These are phyloP conservation scores for Xylariaceae sp. DNA, from an alignment of 2,329 filamentous ascomycete genomes.

Conservation along the genomic window DNA sequence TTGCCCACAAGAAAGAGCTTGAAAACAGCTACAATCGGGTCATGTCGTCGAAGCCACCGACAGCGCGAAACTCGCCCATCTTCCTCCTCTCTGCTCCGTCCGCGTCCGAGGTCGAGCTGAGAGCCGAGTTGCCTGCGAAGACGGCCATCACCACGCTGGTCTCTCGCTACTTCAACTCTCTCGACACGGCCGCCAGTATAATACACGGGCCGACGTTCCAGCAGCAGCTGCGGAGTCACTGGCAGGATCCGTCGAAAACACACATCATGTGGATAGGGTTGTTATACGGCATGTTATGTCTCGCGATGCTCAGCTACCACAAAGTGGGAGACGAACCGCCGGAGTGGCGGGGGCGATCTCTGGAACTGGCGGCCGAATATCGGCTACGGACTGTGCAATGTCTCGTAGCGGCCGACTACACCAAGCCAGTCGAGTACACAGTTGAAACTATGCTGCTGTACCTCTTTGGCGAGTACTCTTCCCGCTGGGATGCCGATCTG, in stretches of 20 bases:
- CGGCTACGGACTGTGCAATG: slow-evolving; percentile 72
- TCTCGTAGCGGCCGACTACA: slow-evolving; percentile 70
- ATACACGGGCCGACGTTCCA: slow-evolving; percentile 83
- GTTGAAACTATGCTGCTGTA: slow-evolving; percentile 76
- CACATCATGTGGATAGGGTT: slow-evolving; percentile 74
- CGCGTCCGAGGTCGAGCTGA: slow-evolving; percentile 69
- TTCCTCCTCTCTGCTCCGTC: slow-evolving; percentile 73
- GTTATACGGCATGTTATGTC: slow-evolving; percentile 68
- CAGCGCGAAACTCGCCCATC: slow-evolving; percentile 60
- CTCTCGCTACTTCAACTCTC: slow-evolving; percentile 83
- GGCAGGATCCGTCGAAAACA: slow-evolving; percentile 67
- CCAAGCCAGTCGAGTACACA: slow-evolving; percentile 66
- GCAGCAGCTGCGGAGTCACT: slow-evolving; percentile 59
- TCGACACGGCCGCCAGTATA: slow-evolving; percentile 64
- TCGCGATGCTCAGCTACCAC: slow-evolving; percentile 74
- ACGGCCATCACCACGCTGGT: slow-evolving; percentile 80
- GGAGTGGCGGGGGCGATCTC: slow-evolving; percentile 64
- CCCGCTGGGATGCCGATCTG: slow-evolving; percentile 67
- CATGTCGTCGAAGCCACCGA: slow-evolving; percentile 58
- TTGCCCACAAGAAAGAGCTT: slow-evolving; percentile 78
- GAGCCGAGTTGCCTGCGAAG: slow-evolving; percentile 73
- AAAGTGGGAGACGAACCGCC: slow-evolving; percentile 74
- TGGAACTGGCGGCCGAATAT: slow-evolving; percentile 59
- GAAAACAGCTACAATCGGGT: slow-evolving; percentile 77
- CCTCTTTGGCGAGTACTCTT: slow-evolving; percentile 68